phyloP scores from a whole-genome alignment of 2,329 filamentous ascomycete genomes.

The Atkinsonella hypoxylon region DNA sequence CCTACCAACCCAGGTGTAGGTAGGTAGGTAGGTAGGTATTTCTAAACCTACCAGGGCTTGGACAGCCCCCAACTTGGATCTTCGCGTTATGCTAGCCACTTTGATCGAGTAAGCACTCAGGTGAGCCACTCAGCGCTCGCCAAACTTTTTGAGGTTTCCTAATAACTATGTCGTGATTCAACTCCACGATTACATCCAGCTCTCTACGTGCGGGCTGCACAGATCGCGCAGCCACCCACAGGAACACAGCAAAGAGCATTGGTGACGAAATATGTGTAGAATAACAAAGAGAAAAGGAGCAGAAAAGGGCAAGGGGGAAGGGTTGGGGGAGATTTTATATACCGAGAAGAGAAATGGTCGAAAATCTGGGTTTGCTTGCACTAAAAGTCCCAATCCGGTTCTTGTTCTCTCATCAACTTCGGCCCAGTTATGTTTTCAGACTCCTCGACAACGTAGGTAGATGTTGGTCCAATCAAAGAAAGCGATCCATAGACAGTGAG shows the following conservation, averaged over 20 bases:
- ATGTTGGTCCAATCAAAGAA: slow-evolving; percentile 32
- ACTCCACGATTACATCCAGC: not conserved
- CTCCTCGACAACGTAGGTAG: slow-evolving; percentile 30
- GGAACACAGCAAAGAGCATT: not conserved
- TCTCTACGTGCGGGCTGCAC: not conserved
- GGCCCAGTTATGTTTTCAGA: slow-evolving; percentile 31
- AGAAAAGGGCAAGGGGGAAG: not conserved
- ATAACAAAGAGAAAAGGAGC: not conserved
- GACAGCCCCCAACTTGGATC: not conserved
- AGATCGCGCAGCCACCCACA: not conserved
- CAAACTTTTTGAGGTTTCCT: not conserved
- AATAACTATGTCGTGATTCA: not conserved
- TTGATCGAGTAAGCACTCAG: not conserved
- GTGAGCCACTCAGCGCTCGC: not conserved
- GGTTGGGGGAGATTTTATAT: no score
- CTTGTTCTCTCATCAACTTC: slow-evolving; percentile 28
- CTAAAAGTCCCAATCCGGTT: slow-evolving; percentile 28
- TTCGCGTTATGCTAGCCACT: not conserved
- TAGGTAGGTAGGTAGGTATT: not conserved
- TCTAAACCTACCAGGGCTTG: not conserved
- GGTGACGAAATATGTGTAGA: not conserved
- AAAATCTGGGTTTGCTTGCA: not conserved
- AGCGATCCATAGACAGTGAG: slow-evolving; percentile 34
- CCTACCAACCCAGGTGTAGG: no score
- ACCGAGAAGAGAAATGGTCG: not conserved